Conservation (phyloP, 129 eudicot genomes). For the Dittrichia graveolens region DNA sequence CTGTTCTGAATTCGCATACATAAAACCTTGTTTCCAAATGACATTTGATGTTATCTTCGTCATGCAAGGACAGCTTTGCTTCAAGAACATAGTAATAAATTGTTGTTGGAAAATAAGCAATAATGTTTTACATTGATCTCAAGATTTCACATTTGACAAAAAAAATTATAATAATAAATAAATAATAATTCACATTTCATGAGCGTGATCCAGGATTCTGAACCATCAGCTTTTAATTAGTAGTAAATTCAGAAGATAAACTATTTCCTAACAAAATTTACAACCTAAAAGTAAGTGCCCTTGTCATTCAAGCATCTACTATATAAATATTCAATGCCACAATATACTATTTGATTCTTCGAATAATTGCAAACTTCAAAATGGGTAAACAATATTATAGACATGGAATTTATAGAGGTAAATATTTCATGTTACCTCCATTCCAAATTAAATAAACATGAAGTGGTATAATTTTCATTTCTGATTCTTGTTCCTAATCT, state of each 20-base stretch:
- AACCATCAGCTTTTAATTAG: not conserved
- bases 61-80: slow-evolving; percentile 10
- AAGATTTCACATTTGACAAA: slow-evolving; percentile 9
- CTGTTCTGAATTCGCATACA: slow-evolving; percentile 4
- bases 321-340: slow-evolving; percentile 12
- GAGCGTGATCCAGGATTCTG: not conserved
- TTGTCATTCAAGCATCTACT: not conserved
- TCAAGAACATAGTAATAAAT: slow-evolving; percentile 21
- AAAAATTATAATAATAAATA: not conserved
- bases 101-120: slow-evolving; percentile 17
- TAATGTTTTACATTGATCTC: not conserved
- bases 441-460: slow-evolving; percentile 14
- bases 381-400: not conserved
- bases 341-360: not conserved
- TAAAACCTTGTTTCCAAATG: slow-evolving; percentile 1
- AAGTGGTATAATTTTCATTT: not conserved
- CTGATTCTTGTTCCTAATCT: not conserved
- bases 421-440: not conserved
- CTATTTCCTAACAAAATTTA: slow-evolving; percentile 22
- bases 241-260: slow-evolving; percentile 11
- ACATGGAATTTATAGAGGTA: not conserved
- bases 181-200: slow-evolving; percentile 20
- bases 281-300: slow-evolving; percentile 11
- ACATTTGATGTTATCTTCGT: slow-evolving; percentile 7
- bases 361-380: not conserved